A percentile compares a stretch with the other conserved stretches of the same genome.
These are phyloP conservation scores for Eutrema heterophyllum DNA, from an alignment of 345 rosid species.

Conservation along the genomic window DNA sequence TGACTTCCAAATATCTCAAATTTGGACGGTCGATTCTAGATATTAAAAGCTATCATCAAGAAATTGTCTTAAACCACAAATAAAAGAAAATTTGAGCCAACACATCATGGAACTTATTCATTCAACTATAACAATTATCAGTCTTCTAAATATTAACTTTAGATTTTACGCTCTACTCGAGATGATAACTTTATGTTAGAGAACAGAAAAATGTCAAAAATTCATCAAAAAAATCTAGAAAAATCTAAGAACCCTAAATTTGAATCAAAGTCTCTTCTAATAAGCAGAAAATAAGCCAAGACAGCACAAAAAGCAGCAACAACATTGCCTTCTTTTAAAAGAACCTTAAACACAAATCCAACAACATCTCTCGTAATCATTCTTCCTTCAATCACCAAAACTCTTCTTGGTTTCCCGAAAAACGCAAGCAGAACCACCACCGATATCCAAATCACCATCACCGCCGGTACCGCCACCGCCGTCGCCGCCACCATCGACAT, in stretches of 20 bases:
- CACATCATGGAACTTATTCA: not conserved
- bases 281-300: constrained; percentile 56
- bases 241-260: not conserved
- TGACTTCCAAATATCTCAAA: too few relatives aligned
- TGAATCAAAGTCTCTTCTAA: constrained; percentile 38
- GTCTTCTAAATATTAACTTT: too few relatives aligned
- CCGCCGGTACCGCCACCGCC: constrained; percentile 79
- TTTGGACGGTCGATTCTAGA: too few relatives aligned
- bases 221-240: not conserved
- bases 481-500: constrained; percentile 79
- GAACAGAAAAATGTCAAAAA: not conserved
- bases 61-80: too few relatives aligned
- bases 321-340: constrained; percentile 62
- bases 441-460: constrained; percentile 62
- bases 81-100: too few relatives aligned
- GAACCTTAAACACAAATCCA: constrained; percentile 43
- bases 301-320: constrained; percentile 67
- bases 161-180: not conserved
- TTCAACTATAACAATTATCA: too few relatives aligned
- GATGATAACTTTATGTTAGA: not conserved
- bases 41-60: not conserved
- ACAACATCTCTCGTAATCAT: constrained; percentile 60
- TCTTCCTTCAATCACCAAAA: constrained; percentile 54
- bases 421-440: constrained; percentile 60
- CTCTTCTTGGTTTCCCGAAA: constrained; percentile 63